Base-by-base conservation (phyloP, 306 rosid species). In the Sophora flavescens region DNA sequence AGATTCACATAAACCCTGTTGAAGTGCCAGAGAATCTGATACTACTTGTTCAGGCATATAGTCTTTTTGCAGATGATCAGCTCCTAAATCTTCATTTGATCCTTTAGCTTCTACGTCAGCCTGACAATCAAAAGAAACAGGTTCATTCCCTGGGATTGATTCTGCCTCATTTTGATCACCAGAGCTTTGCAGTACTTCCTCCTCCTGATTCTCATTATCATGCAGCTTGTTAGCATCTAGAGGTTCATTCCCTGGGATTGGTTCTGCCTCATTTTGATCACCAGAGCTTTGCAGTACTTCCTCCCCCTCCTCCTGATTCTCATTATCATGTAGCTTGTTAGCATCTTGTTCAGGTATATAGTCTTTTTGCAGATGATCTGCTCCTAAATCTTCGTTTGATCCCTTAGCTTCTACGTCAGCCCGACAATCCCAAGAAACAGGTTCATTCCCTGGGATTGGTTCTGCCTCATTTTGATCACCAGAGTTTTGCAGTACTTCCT, bases 111-210 rank as follows among this genome's bases (percentile, higher is more conserved):
- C 87, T 71, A 77, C 72, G 12, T 56, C 81, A 6, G 81, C 64
- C 38, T 77, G 56, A 70, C 58, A 80, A 70, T 78, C 84, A 45
- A 69, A 52, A 70, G 81, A 42, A 30, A 54, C 78, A 17, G 47
- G 86, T 53, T 84, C 87, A 72, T 70, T 75, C 61, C n/a, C 74
- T 16, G 78, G 61, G 70, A 42, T 56, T 68, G 81, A 51, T 35
- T 61, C 64, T n/a, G 52, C 82, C 75, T 63, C 77, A 30, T 84
- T 82, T 47, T 52, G 77, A 63, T 9, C 17, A 53, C 26, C 77
- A 9, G 66, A 70, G 54, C 62, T 86, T 80, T 38, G 85, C 26
- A 74, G 66, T 63, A 33, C 52, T 63, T 75, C 87, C 36, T 76
- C 78, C 77, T 50, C 56, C 64, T 68, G 63, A 56, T 62, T 54